Evolutionary conservation across 306 rosid species (phyloP), one percentile per base, ranked within the genome.

Genomic region (Quercus rubra): DNA sequence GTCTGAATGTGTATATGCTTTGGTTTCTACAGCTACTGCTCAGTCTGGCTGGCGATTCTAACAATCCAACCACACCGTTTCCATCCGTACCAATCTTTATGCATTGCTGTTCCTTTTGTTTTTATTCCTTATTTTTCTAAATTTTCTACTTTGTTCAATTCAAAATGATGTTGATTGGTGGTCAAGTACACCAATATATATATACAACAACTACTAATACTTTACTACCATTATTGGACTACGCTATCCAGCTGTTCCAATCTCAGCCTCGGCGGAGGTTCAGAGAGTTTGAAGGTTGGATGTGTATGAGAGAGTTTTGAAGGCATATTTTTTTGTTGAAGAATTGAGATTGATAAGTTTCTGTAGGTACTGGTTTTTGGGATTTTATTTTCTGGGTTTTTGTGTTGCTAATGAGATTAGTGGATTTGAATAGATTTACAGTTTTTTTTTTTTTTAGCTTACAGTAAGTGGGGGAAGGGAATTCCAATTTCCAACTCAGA

Each of bases 41-140:
- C 56, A 78, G 63, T 78, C 75, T 78, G 86, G 89, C 90, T 75
- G 84, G 88, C 63, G 27, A 54, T 21, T 41, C 21, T 20, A 69
- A 15, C 49, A 63, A 23, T 43, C 38, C 38, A 0, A 4, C 13
- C 20, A 12, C 67, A 70, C 71, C 56, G 52, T 13, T 54, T 63
- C 75, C 25, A 33, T 33, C 41, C 1, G 41, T 33, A 5, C 7
- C 41, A 33, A 33, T 33, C 41, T n/a, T 23, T 6, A 55, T 13
- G 18, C 59, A 19, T 55, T 17, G 20, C 27, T n/a, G n/a, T 11
- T 23, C 7, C 25, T 23, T 6, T 56, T 56, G 81, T 77, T 58
- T 68, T 69, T 70, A 51, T 80, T 86, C 81, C 62, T 77, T 74
- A 25, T 81, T 81, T 77, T 30, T 69, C 43, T 76, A 62, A 61